Conservation (phyloP, 2,329 filamentous ascomycete genomes). For the Fusarium musae region DNA sequence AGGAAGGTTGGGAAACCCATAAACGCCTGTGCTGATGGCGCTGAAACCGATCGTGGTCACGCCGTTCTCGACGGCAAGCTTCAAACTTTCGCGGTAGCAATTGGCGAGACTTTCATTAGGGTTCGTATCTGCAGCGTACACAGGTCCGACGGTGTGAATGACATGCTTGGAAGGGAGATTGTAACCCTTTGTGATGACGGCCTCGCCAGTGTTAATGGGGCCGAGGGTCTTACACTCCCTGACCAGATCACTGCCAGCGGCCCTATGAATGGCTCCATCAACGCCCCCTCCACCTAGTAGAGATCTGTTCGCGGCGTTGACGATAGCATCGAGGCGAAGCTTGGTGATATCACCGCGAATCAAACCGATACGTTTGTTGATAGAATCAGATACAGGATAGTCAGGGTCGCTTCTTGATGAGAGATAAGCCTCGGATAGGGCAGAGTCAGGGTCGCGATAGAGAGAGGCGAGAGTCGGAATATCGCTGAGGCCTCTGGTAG, state of each 20-base stretch:
- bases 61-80: slow-evolving; percentile 74
- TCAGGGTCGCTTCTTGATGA: not conserved
- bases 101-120: slow-evolving; percentile 61
- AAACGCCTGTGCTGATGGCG: slow-evolving; percentile 87
- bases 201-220: slow-evolving; percentile 80
- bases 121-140: slow-evolving; percentile 65
- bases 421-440: slow-evolving; percentile 17
- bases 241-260: slow-evolving; percentile 76
- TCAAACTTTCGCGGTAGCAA: slow-evolving; percentile 78
- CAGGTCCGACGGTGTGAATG: slow-evolving; percentile 90
- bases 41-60: slow-evolving; percentile 83
- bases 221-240: slow-evolving; percentile 76
- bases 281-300: slow-evolving; percentile 92
- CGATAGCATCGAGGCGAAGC: slow-evolving; percentile 82
- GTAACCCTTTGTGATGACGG: slow-evolving; percentile 86
- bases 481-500: slow-evolving; percentile 54
- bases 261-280: slow-evolving; percentile 85
- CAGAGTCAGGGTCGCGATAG: slow-evolving; percentile 57
- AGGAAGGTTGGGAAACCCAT: slow-evolving; percentile 81
- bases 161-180: slow-evolving; percentile 79
- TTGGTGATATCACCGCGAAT: slow-evolving; percentile 84
- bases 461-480: slow-evolving; percentile 73
- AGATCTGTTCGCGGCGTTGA: slow-evolving; percentile 87
- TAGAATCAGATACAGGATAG: slow-evolving; percentile 54
- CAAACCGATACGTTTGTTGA: slow-evolving; percentile 78